Base-by-base conservation (phyloP, 192 early-diverging fungal species). In the Rhizophagus sp. region DNA sequence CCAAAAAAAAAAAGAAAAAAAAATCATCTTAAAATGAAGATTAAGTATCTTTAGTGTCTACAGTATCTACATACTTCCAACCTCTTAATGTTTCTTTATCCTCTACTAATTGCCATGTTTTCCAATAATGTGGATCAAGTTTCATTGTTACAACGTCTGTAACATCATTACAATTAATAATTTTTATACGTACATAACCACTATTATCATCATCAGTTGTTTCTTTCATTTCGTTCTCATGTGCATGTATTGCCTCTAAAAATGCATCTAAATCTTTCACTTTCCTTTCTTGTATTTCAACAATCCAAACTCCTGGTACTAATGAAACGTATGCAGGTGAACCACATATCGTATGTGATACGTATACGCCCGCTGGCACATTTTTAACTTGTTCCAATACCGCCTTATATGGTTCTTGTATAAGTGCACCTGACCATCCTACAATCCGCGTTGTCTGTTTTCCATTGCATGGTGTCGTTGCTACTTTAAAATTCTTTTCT, bases 391-490 rank as follows among this genome's bases (percentile, higher is more conserved):
- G 92, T 82, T 91, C 90, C 62, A 91, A 80, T 22, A 92, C 87
- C 9, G 93, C 89, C 76, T 90, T 90, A 83, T 93, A 89, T 39
- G 93, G 91, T 49, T 84, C 87, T 79, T 95, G 93, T 73, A 96
- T 89, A n/a, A 92, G 76, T 1, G 93, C 95, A 19, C 96, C 96
- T 30, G 93, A 91, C 96, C 96, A 98, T 30, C 90, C 85, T 41
- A 98, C 82, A 0, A 96, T 86, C 33, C 92, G 89, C 9, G 86
- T 88, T 5, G 90, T 94, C 27, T 88, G 90, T 50, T 86, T 85
- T 11, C 88, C 87, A 52, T 85, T 79, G 66, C 85, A 82, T 2
- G 87, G 82, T 8, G 87, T 88, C 1, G 93, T 94, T n/a, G 90
- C 90, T 1, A 97, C 92, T 4, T 73, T 77, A 33, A 97, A 65